phyloP scores from a whole-genome alignment of 306 rosid genomes.

The Inga laurina region DNA sequence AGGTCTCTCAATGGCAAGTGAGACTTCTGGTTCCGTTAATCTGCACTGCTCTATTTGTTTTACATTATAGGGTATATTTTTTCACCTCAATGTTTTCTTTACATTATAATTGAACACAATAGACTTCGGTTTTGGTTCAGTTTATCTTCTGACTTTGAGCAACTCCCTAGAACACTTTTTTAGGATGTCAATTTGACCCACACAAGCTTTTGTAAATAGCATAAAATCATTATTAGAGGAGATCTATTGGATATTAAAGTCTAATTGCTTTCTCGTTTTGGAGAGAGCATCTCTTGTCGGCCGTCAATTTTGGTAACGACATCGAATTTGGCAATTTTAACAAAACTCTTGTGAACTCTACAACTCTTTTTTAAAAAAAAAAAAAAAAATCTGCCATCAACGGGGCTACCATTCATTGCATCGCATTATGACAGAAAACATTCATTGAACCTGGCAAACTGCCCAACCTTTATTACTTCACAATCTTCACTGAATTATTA shows the following conservation, averaged over 20 bases:
- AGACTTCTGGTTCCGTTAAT: too few relatives aligned
- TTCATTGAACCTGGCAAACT: not conserved
- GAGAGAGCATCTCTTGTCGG: not conserved
- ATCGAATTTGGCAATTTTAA: not conserved
- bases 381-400: not conserved
- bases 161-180: too few relatives aligned
- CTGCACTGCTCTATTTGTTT: too few relatives aligned
- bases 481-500: not conserved
- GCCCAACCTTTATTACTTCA: not conserved
- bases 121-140: too few relatives aligned
- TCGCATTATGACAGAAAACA: not conserved
- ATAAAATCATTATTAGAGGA: not conserved
- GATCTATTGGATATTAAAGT: not conserved
- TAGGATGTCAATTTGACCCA: not conserved
- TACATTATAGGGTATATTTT: too few relatives aligned
- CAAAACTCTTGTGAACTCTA: not conserved
- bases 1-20: too few relatives aligned
- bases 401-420: not conserved
- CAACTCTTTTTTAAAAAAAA: too few relatives aligned
- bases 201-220: not conserved
- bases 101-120: too few relatives aligned
- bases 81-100: too few relatives aligned
- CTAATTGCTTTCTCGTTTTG: not conserved
- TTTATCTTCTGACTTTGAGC: too few relatives aligned
- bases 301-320: not conserved